A percentile compares a stretch with the other conserved stretches of the same genome.
Evolutionary conservation across 1,284 basidiomycete species (phyloP).

Genomic region (Leccinum fallax): DNA sequence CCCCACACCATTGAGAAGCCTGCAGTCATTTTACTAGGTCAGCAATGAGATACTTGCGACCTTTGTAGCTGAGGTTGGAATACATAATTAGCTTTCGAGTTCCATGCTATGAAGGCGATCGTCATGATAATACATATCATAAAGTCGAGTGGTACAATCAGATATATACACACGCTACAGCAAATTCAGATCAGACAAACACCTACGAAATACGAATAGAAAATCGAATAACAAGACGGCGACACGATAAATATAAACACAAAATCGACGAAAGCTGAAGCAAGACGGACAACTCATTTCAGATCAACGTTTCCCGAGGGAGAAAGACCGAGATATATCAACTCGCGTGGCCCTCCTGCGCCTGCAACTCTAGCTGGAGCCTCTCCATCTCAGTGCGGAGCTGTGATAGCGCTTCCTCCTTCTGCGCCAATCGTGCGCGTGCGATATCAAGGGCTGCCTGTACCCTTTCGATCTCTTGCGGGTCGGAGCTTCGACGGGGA

Average conservation of each 20-base stretch:
- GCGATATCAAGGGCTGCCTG: constrained; percentile 23
- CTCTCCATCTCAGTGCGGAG: constrained; percentile 26
- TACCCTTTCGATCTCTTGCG: constrained; percentile 21
- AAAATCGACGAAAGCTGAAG: background rate
- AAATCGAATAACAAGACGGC: background rate
- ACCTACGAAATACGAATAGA: background rate
- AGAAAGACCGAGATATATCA: background rate
- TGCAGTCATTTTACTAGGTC: too few relatives aligned
- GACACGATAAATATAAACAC: background rate
- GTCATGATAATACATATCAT: too few relatives aligned
- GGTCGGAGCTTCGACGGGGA: constrained; percentile 6
- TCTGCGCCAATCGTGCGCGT: constrained; percentile 19
- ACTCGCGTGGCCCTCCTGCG: background rate
- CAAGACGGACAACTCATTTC: background rate
- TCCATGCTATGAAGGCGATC: too few relatives aligned
- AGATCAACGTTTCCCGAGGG: background rate
- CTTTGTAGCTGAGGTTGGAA: too few relatives aligned
- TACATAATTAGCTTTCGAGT: too few relatives aligned
- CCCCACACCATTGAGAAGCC: too few relatives aligned
- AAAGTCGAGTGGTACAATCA: too few relatives aligned
- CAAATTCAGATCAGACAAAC: background rate
- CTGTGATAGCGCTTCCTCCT: constrained; percentile 24
- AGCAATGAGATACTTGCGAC: too few relatives aligned
- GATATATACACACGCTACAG: background rate
- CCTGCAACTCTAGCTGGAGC: constrained; percentile 12